Conservation (phyloP, 805 yeast genomes). For the Wickerhamiella bombiphila region DNA sequence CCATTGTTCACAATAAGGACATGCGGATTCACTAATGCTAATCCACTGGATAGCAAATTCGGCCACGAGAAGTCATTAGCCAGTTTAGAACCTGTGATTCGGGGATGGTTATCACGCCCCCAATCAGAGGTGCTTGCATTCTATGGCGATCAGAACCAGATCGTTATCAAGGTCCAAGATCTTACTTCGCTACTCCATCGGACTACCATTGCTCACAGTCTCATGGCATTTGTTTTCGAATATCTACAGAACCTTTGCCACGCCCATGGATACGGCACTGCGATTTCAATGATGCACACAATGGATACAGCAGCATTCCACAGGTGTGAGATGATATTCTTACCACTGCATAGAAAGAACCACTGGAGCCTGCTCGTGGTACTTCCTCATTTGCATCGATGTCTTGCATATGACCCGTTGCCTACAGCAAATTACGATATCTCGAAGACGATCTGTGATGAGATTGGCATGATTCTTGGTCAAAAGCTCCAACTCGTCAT, state of each 20-base stretch:
- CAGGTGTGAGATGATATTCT: constrained; percentile 34
- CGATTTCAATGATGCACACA: background rate
- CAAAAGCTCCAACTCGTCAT: constrained; percentile 9
- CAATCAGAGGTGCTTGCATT: background rate
- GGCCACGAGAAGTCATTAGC: background rate
- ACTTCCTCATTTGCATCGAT: background rate
- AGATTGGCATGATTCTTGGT: background rate
- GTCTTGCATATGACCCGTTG: constrained; percentile 1
- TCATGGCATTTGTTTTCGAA: constrained; percentile 49
- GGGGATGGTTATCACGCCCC: background rate
- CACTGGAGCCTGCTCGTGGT: constrained; percentile 20
- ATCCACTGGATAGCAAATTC: background rate
- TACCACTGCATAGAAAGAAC: constrained; percentile 13
- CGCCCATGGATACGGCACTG: background rate
- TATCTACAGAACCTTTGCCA: constrained; percentile 27
- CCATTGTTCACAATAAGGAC: background rate
- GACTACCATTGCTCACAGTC: constrained; percentile 27
- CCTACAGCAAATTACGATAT: background rate
- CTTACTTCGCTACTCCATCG: background rate
- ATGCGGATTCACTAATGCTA: background rate
- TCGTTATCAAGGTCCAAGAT: background rate
- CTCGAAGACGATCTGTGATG: background rate
- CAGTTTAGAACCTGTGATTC: background rate
- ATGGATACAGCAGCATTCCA: background rate
- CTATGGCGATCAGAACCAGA: background rate